These are phyloP conservation scores for Vitis labrusca DNA, from an alignment of 164 flowering plant species.

Conservation along the genomic window DNA sequence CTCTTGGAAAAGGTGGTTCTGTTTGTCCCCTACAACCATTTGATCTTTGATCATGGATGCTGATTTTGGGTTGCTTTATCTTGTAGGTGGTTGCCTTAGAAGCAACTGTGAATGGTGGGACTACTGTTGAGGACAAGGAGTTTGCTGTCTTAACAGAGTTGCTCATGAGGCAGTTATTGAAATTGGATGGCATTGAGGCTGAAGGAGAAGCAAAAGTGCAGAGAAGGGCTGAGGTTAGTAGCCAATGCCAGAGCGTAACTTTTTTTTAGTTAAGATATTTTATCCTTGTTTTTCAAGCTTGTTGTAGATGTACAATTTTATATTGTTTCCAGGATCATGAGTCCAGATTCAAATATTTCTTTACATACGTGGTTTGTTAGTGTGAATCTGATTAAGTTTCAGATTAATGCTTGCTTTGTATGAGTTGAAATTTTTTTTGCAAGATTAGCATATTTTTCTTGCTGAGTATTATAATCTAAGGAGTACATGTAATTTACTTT, in stretches of 20 bases:
- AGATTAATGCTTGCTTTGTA: neutral
- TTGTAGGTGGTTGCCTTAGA: slow-evolving; percentile 56
- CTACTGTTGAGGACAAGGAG: slow-evolving; percentile 55
- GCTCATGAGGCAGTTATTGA: slow-evolving; percentile 66
- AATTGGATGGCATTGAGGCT: slow-evolving; percentile 75
- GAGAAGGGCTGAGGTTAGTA: slow-evolving; percentile 65
- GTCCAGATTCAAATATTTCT: neutral
- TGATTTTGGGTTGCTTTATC: neutral
- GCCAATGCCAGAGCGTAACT: neutral
- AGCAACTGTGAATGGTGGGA: slow-evolving; percentile 42
- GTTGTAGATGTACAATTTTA: neutral
- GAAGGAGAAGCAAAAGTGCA: slow-evolving; percentile 77
- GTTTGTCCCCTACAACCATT: neutral
- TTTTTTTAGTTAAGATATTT: neutral
- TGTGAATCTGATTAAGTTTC: neutral
- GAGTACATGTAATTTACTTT: too few species aligned
- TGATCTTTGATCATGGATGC: neutral
- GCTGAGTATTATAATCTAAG: too few species aligned
- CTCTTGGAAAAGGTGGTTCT: slow-evolving; percentile 57
- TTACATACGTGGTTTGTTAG: neutral
- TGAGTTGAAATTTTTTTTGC: neutral
- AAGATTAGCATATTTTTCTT: too few species aligned
- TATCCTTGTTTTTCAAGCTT: neutral
- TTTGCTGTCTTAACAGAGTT: slow-evolving; percentile 55
- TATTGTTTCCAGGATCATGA: neutral